These are phyloP conservation scores for Metarhizium sp. DNA, from an alignment of 2,329 filamentous ascomycete genomes.

Conservation along the genomic window DNA sequence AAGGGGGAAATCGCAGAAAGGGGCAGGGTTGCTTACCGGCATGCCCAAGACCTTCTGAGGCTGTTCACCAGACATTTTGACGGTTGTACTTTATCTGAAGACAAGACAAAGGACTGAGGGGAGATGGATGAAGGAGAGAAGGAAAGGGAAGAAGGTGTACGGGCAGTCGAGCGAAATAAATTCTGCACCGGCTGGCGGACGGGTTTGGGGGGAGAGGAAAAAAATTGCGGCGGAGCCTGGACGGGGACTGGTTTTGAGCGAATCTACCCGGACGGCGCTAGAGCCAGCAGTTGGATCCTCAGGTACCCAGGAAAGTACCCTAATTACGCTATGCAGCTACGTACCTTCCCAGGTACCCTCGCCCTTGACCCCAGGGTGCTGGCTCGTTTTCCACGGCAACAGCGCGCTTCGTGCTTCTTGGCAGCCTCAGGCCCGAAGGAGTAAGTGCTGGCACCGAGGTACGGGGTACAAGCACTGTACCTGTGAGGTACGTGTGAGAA, in stretches of 20 bases:
- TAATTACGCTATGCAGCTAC: background rate
- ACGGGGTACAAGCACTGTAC: conserved; percentile 1
- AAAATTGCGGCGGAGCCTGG: conserved; percentile 41
- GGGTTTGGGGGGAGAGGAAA: conserved; percentile 33
- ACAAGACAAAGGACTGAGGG: conserved; percentile 49
- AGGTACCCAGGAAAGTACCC: conserved; percentile 3
- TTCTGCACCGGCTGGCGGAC: conserved; percentile 34
- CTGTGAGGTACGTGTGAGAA: background rate
- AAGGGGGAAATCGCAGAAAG: background rate
- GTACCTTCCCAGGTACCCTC: conserved; percentile 2
- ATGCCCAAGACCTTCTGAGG: conserved; percentile 56
- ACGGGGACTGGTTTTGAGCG: conserved; percentile 40
- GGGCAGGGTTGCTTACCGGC: conserved; percentile 43
- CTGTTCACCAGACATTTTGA: conserved; percentile 46
- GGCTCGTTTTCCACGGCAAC: conserved; percentile 22
- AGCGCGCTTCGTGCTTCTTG: conserved; percentile 10
- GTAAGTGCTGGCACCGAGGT: background rate
- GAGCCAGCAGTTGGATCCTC: conserved; percentile 11
- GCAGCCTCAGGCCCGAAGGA: conserved; percentile 24
- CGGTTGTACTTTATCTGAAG: conserved; percentile 29
- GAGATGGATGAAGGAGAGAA: conserved; percentile 42
- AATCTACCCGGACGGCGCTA: conserved; percentile 40
- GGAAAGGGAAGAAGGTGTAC: conserved; percentile 32
- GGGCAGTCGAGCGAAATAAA: conserved; percentile 33
- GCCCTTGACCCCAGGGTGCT: background rate